Conservation (phyloP, 2,329 filamentous ascomycete genomes). For the Ophiostoma himal-ulmi region DNA sequence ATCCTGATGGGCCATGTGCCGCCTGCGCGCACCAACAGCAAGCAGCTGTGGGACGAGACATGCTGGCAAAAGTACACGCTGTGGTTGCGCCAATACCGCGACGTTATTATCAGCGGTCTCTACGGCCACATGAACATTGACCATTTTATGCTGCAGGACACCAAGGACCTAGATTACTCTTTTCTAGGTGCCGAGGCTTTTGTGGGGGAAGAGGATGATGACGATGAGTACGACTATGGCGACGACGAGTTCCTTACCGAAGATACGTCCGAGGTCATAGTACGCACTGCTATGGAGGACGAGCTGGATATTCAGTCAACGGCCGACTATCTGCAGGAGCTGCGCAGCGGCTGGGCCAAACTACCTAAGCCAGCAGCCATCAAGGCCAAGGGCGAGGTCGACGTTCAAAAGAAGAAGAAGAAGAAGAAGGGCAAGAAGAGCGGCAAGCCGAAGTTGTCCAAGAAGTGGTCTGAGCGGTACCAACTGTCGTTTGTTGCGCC, state of each 20-base stretch:
- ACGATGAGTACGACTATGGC: conserved; percentile 28
- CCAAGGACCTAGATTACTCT: conserved; percentile 62
- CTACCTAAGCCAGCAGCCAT: conserved; percentile 51
- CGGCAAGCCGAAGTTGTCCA: conserved; percentile 30
- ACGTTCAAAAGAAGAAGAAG: conserved; percentile 25
- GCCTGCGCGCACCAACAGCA: conserved; percentile 76
- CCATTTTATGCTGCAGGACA: conserved; percentile 90
- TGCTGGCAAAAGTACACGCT: conserved; percentile 98
- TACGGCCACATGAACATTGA: conserved; percentile 99
- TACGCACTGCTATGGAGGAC: conserved; percentile 41
- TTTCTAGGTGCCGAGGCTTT: conserved; percentile 32
- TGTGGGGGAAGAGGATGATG: conserved; percentile 8
- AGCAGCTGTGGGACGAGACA: conserved; percentile 88
- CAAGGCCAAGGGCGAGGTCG: conserved; percentile 23
- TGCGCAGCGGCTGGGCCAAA: conserved; percentile 71
- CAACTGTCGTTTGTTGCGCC: conserved; percentile 74
- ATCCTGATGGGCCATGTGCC: conserved; percentile 93
- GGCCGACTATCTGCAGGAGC: conserved; percentile 71
- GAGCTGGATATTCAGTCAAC: conserved; percentile 60
- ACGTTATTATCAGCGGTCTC: conserved; percentile 71
- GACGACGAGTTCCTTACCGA: conserved; percentile 28
- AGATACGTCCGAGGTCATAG: conserved; percentile 9
- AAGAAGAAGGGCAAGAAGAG: conserved; percentile 30
- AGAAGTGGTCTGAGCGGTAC: conserved; percentile 74
- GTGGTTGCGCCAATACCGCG: conserved; percentile 84